Evolutionary conservation across 108 stramenopile species (phyloP).

Genomic region (Cyclostephanos tholiformis): DNA sequence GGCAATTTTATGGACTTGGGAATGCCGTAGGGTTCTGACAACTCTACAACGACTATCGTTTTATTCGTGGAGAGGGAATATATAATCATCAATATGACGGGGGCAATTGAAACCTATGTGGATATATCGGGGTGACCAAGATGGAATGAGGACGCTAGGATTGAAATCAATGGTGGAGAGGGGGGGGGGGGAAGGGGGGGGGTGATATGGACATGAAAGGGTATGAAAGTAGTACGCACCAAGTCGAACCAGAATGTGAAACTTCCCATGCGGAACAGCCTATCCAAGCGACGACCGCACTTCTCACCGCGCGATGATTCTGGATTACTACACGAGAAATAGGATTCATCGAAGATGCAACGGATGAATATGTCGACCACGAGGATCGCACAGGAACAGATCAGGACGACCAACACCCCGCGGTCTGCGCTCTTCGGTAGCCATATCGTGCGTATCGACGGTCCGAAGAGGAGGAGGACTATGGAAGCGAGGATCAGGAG

Average conservation of each 20-base stretch:
- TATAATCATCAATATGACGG: too few species aligned
- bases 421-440: not conserved
- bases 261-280: not conserved
- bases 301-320: not conserved
- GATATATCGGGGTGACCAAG: conserved; percentile 61
- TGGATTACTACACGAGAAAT: conserved; percentile 1
- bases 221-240: not conserved
- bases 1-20: not conserved
- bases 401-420: not conserved
- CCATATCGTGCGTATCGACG: conserved; percentile 1
- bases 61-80: too few species aligned
- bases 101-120: too few species aligned
- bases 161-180: too few species aligned
- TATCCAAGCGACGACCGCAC: not conserved
- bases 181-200: not conserved
- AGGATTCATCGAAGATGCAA: not conserved
- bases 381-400: not conserved
- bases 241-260: conserved; percentile 11
- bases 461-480: not conserved
- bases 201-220: not conserved
- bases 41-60: too few species aligned
- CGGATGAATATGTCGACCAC: conserved; percentile 1
- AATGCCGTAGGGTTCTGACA: not conserved
- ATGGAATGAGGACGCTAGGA: not conserved
- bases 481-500: not conserved